phyloP scores from a whole-genome alignment of 495 filamentous ascomycete species.

The Xylaria bambusicola region DNA sequence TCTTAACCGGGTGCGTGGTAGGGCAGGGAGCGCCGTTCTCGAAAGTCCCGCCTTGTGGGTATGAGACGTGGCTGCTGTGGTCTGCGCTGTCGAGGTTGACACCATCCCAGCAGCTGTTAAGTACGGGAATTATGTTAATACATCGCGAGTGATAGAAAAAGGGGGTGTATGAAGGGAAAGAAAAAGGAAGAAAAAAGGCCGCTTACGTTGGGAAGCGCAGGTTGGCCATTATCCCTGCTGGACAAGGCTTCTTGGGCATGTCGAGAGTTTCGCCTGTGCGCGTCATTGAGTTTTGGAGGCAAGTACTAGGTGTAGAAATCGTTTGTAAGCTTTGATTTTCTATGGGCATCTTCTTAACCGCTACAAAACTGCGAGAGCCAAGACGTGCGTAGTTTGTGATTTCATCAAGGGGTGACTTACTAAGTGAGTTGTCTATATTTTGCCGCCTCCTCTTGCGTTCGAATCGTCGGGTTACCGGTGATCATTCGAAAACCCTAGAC shows the following conservation, averaged over 20 bases:
- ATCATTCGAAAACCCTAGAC: conserved; percentile 36
- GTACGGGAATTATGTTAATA: no score
- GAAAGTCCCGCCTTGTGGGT: conserved; percentile 32
- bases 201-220: conserved; percentile 36
- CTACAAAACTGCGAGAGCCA: no score
- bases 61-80: conserved; percentile 30
- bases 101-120: conserved; percentile 29
- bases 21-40: conserved; percentile 37
- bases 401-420: conserved; percentile 16
- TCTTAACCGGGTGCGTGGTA: conserved; percentile 32
- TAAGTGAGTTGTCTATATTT: conserved; percentile 37
- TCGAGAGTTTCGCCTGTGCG: conserved; percentile 32
- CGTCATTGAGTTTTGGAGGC: conserved; percentile 33
- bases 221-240: conserved; percentile 42
- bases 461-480: conserved; percentile 29
- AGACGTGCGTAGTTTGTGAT: no score
- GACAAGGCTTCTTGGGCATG: conserved; percentile 31
- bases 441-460: conserved; percentile 28
- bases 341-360: not conserved
- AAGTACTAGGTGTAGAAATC: no score
- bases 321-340: not conserved
- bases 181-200: not conserved
- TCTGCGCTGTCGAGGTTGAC: conserved; percentile 28
- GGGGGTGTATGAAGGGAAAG: not conserved
- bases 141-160: no score